These are phyloP conservation scores for Picochlorum sp. DNA, from an alignment of 139 green algal species.

Conservation along the genomic window DNA sequence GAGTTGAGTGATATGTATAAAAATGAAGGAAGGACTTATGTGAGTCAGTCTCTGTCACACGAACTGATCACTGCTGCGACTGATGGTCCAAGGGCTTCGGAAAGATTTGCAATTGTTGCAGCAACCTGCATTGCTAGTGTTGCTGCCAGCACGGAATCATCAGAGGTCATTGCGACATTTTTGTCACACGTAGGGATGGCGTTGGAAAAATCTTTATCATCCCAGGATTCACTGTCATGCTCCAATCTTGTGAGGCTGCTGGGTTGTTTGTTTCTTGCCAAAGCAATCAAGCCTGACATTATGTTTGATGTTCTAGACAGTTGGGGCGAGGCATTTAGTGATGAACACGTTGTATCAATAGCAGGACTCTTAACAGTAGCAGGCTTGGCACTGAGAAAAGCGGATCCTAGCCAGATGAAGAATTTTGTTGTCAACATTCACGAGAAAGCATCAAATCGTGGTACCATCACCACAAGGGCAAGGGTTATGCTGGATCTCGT, in stretches of 20 bases:
- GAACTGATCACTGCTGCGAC: slow-evolving; percentile 53
- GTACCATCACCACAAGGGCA: slow-evolving; percentile 44
- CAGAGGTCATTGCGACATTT: slow-evolving; percentile 51
- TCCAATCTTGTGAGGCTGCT: slow-evolving; percentile 54
- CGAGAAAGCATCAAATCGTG: slow-evolving; percentile 32
- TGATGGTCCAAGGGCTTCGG: slow-evolving; percentile 58
- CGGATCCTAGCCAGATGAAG: slow-evolving; percentile 67
- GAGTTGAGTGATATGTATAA: slow-evolving; percentile 52
- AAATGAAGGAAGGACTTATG: slow-evolving; percentile 33
- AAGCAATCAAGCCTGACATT: slow-evolving; percentile 40
- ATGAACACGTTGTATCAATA: slow-evolving; percentile 57
- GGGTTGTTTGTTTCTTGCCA: slow-evolving; percentile 41
- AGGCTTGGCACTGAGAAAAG: slow-evolving; percentile 57
- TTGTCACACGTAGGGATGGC: slow-evolving; percentile 26
- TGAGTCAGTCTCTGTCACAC: slow-evolving; percentile 40
- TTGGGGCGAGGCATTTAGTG: slow-evolving; percentile 37
- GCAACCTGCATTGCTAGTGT: slow-evolving; percentile 57
- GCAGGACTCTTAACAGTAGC: slow-evolving; percentile 35
- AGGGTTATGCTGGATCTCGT: slow-evolving; percentile 69
- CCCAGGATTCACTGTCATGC: slow-evolving; percentile 24
- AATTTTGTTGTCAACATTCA: slow-evolving; percentile 67
- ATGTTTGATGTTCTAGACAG: slow-evolving; percentile 40
- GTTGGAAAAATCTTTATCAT: slow-evolving; percentile 20
- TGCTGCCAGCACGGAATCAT: slow-evolving; percentile 27
- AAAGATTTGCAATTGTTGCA: slow-evolving; percentile 61